phyloP scores from a whole-genome alignment of 805 yeast species.

The Metschnikowia arizonensis region DNA sequence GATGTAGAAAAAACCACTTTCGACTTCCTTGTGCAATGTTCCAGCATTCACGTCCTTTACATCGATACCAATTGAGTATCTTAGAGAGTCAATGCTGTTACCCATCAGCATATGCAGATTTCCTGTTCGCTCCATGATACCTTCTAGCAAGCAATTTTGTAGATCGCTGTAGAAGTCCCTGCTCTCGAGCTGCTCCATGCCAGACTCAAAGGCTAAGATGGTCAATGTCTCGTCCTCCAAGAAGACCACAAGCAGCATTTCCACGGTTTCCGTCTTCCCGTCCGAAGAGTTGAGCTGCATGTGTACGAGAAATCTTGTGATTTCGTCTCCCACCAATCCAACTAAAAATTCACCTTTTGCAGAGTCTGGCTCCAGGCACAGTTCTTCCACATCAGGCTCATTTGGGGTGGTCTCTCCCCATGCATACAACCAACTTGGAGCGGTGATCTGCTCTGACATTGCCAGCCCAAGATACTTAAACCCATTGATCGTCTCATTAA shows the following conservation, averaged over 20 bases:
- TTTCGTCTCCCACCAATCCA: conserved; percentile 20
- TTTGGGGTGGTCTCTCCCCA: neutral
- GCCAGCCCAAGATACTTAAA: conserved; percentile 25
- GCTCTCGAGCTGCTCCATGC: conserved; percentile 21
- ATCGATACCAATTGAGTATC: conserved; percentile 20
- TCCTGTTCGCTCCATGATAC: conserved; percentile 13
- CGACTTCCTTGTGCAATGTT: conserved; percentile 17
- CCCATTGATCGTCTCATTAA: conserved; percentile 33
- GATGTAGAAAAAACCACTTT: conserved; percentile 36
- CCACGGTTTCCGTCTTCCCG: conserved; percentile 14
- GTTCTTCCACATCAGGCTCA: conserved; percentile 2
- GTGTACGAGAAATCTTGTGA: conserved; percentile 27
- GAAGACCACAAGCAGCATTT: conserved; percentile 32
- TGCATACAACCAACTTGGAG: conserved; percentile 11
- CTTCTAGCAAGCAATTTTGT: conserved; percentile 19
- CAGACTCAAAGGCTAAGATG: conserved; percentile 30
- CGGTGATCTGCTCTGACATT: conserved; percentile 14
- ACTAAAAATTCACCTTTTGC: conserved; percentile 23
- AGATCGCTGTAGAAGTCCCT: conserved; percentile 24
- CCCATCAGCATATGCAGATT: conserved; percentile 19
- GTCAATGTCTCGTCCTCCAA: conserved; percentile 21
- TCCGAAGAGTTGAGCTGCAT: conserved; percentile 15
- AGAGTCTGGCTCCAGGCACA: neutral
- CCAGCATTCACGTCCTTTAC: conserved; percentile 6
- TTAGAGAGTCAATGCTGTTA: conserved; percentile 29